Percentiles rank a stretch among this genome's conserved stretches.
Evolutionary conservation across 371 early-diverging fungal species (phyloP).

Genomic region (Mucor irregularis): DNA sequence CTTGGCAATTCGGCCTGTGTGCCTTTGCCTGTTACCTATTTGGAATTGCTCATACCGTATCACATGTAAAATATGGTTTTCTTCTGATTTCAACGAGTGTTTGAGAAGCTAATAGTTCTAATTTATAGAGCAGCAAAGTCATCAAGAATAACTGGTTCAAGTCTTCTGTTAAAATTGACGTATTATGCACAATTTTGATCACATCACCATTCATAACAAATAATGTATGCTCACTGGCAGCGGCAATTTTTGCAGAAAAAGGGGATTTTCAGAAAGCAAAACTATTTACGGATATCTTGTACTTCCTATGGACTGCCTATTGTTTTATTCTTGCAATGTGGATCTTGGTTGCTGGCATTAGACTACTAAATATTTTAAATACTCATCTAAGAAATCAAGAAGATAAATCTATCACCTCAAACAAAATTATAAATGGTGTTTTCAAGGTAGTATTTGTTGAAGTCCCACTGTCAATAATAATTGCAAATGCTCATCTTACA

Average conservation of each 20-base stretch:
- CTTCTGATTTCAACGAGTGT: background rate
- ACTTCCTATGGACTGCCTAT: slow-evolving; percentile 34
- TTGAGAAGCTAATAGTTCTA: background rate
- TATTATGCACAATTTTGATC: slow-evolving; percentile 21
- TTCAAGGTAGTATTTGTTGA: slow-evolving; percentile 10
- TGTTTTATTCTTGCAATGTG: slow-evolving; percentile 9
- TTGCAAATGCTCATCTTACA: background rate
- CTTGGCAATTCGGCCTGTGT: slow-evolving; percentile 42
- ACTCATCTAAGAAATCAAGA: slow-evolving; percentile 10
- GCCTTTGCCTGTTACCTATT: slow-evolving; percentile 40
- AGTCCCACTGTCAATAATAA: background rate
- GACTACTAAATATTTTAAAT: slow-evolving; percentile 10
- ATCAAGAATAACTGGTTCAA: slow-evolving; percentile 26
- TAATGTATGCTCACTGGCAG: slow-evolving; percentile 30
- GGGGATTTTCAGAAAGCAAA: slow-evolving; percentile 21
- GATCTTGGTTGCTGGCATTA: slow-evolving; percentile 13
- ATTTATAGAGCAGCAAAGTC: slow-evolving; percentile 27
- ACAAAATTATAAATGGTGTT: slow-evolving; percentile 12
- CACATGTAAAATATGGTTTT: slow-evolving; percentile 28
- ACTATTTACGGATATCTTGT: slow-evolving; percentile 27
- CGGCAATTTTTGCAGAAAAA: slow-evolving; percentile 31
- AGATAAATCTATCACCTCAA: background rate
- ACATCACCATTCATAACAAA: slow-evolving; percentile 36
- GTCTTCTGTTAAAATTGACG: slow-evolving; percentile 21
- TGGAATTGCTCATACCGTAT: slow-evolving; percentile 44